A percentile compares a stretch with the other conserved stretches of the same genome.
These are phyloP conservation scores for Pelargonium citronellum DNA, from an alignment of 441 rosid species.

Conservation along the genomic window DNA sequence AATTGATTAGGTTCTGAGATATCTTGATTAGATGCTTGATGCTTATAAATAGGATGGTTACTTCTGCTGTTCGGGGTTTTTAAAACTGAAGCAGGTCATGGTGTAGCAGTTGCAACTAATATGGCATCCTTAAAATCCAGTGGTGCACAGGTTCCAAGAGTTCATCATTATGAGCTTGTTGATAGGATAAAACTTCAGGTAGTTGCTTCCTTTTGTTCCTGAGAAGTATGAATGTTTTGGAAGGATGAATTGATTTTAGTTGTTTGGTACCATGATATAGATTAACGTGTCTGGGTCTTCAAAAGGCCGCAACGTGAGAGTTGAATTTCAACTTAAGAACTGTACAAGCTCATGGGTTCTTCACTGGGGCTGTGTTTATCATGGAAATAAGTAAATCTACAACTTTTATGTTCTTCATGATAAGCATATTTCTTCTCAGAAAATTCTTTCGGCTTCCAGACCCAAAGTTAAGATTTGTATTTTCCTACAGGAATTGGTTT, in stretches of 20 bases:
- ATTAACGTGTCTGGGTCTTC: slow-evolving; percentile 44
- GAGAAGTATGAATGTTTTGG: slow-evolving; percentile 11
- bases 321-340: slow-evolving; percentile 54
- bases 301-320: slow-evolving; percentile 44
- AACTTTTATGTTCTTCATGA: slow-evolving; percentile 12
- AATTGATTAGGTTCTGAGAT: neutral
- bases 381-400: slow-evolving; percentile 42
- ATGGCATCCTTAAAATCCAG: slow-evolving; percentile 41
- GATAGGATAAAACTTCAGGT: slow-evolving; percentile 64
- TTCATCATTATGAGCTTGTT: slow-evolving; percentile 46
- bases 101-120: slow-evolving; percentile 19
- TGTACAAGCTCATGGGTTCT: slow-evolving; percentile 54
- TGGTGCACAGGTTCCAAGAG: slow-evolving; percentile 25
- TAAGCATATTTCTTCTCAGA: neutral
- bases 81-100: neutral
- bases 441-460: slow-evolving; percentile 4
- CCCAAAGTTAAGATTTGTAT: slow-evolving; percentile 14
- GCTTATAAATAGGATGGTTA: slow-evolving; percentile 7
- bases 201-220: slow-evolving; percentile 15
- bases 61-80: neutral
- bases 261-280: slow-evolving; percentile 24
- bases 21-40: neutral
- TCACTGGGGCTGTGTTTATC: slow-evolving; percentile 59
- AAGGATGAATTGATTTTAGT: slow-evolving; percentile 7
- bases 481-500: slow-evolving; percentile 44